These are phyloP conservation scores for Cicer chorassanicum DNA, from an alignment of 306 rosid species.

Conservation along the genomic window DNA sequence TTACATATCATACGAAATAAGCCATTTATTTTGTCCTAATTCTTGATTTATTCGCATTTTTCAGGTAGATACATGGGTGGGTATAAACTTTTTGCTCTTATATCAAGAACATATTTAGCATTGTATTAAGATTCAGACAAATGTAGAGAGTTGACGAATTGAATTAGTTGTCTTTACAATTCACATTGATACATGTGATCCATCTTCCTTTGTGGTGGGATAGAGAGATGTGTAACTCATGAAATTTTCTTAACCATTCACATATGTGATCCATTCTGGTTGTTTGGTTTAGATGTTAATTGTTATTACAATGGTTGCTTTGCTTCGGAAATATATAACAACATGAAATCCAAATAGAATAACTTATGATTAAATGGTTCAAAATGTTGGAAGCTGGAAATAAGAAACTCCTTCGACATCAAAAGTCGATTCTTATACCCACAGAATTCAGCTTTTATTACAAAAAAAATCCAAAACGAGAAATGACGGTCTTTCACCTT, in stretches of 20 bases:
- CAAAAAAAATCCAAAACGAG: no score
- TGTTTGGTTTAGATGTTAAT: no score
- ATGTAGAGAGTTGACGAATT: slow-evolving; percentile 11
- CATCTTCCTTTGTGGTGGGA: not conserved
- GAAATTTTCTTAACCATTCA: not conserved
- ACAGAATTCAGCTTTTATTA: no score
- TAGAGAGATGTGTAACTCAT: not conserved
- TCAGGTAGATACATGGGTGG: slow-evolving; percentile 56
- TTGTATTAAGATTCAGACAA: not conserved
- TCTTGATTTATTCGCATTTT: slow-evolving; percentile 36
- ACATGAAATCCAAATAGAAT: no score
- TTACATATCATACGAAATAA: not conserved
- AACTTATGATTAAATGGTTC: no score
- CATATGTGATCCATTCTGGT: no score
- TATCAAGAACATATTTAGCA: slow-evolving; percentile 12
- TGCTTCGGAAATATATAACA: no score
- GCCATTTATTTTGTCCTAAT: slow-evolving; percentile 26
- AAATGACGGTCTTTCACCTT: no score
- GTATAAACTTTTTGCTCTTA: not conserved
- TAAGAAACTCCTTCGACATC: no score
- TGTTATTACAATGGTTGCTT: no score
- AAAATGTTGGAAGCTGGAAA: no score
- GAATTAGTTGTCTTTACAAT: not conserved
- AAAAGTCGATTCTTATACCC: no score
- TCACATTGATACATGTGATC: slow-evolving; percentile 17